A percentile compares a stretch with the other conserved stretches of the same genome.
These are phyloP conservation scores for Cryptococcus amylolentus DNA, from an alignment of 1,284 basidiomycete genomes.

Conservation along the genomic window DNA sequence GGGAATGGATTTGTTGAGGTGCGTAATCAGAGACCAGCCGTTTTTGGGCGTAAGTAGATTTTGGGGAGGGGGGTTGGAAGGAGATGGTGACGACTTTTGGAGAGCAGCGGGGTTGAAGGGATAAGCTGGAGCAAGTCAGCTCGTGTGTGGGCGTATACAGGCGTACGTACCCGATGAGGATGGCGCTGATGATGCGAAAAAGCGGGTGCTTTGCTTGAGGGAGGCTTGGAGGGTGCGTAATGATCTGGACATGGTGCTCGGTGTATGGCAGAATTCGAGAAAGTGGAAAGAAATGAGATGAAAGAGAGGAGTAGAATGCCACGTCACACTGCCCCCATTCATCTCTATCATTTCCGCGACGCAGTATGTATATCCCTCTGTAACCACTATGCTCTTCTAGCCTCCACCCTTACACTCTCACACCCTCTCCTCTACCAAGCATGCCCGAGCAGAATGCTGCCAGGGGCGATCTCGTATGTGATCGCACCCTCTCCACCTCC, in stretches of 20 bases:
- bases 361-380: background rate
- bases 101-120: slow-evolving; percentile 69
- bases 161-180: slow-evolving; percentile 9
- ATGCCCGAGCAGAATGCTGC: background rate
- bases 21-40: slow-evolving; percentile 74
- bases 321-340: background rate
- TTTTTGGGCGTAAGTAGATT: slow-evolving; percentile 52
- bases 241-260: background rate
- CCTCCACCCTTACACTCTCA: no score
- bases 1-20: slow-evolving; percentile 67
- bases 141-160: background rate
- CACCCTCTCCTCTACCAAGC: background rate
- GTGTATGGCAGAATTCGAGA: background rate
- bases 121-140: slow-evolving; percentile 52
- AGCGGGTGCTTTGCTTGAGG: slow-evolving; percentile 6
- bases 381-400: no score
- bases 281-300: background rate
- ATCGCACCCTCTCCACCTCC: background rate
- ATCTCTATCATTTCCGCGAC: background rate
- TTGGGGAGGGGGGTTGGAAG: slow-evolving; percentile 47
- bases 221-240: slow-evolving; percentile 2
- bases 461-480: slow-evolving; percentile 6
- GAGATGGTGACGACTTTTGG: slow-evolving; percentile 54
- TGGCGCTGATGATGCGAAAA: slow-evolving; percentile 9
- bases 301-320: background rate